Evolutionary conservation across 2,329 filamentous ascomycete species (phyloP), one percentile per base, ranked within the genome.

Genomic region (Paecilomyces dactylethromorphus): DNA sequence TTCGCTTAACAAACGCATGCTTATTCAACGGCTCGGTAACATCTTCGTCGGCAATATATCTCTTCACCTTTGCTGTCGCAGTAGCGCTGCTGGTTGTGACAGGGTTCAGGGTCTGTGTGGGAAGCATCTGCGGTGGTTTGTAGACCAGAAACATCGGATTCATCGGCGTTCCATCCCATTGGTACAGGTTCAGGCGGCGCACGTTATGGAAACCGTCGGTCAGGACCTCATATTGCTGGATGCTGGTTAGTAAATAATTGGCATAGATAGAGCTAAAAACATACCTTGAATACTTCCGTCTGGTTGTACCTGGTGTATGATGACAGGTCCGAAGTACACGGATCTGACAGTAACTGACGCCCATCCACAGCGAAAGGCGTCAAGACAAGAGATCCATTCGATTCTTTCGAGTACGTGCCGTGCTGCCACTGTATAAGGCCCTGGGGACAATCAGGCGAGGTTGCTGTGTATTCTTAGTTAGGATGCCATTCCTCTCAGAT

Each of bases 371-470:
- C 78, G 64, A 89, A 84, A 3, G 88, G 87, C 5, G 74, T 80
- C 55, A 90, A 74, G 5, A 73, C 72, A 24, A 91, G 73, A 4
- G 82, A 85, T 50, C 85, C 84, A 66, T 88, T 82, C 21, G 75
- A 65, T 51, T 79, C 76, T 63, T 85, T 76, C 4, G 76, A 75
- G 69, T 84, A 89, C 57, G 72, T 84, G 50, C 88, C 88, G 69
- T 91, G 88, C 69, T 91, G 88, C 81, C 84, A 91, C 74, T 90
- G 87, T 78, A 90, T 84, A 54, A 90, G 81, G 8, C 82, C 85
- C 57, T 80, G 78, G 1, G 86, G 83, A 66, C 87, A 90, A 60
- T 77, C 72, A 29, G 87, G 87, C 13, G 80, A 76, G 53, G 75
- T 73, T 51, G 86, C 86, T 87, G 65, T 62, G 57, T 32, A 63